Evolutionary conservation across 805 yeast species (phyloP).

Genomic region (Saccharomyces kudriavzevii): DNA sequence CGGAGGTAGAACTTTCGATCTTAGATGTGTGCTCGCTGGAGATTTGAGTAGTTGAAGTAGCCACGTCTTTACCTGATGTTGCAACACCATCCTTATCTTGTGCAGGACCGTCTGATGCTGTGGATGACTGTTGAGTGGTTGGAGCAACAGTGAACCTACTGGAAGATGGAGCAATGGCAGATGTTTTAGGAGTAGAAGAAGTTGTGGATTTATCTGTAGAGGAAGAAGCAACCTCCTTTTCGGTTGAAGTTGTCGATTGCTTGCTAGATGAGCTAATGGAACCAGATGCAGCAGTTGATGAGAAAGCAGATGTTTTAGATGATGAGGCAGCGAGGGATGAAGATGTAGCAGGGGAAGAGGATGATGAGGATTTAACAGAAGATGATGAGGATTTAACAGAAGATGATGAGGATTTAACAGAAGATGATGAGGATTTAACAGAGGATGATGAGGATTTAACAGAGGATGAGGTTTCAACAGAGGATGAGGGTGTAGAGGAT

Average conservation of each 20-base stretch:
- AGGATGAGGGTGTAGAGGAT: conserved; percentile 6
- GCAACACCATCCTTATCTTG: neutral
- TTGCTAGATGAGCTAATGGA: neutral
- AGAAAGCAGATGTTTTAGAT: neutral
- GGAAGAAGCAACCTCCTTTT: conserved; percentile 1
- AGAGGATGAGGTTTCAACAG: no score
- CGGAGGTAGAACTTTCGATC: neutral
- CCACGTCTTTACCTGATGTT: neutral
- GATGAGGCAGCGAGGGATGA: conserved; percentile 4
- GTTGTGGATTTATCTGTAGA: conserved; percentile 6
- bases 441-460: conserved; percentile 8
- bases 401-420: conserved; percentile 8
- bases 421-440: conserved; percentile 3
- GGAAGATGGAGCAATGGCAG: conserved; percentile 12
- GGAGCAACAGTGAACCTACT: conserved; percentile 6
- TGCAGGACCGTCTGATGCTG: neutral
- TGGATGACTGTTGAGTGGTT: neutral
- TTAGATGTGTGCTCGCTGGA: neutral
- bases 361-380: conserved; percentile 6
- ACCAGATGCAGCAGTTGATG: neutral
- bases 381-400: conserved; percentile 12
- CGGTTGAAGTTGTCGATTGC: neutral
- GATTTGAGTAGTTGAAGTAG: neutral
- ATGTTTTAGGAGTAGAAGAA: conserved; percentile 8
- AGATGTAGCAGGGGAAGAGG: conserved; percentile 3